A percentile compares a stretch with the other conserved stretches of the same genome.
Conservation (phyloP, 2,329 filamentous ascomycete species). For the Fonsecaea pedrosoi region DNA sequence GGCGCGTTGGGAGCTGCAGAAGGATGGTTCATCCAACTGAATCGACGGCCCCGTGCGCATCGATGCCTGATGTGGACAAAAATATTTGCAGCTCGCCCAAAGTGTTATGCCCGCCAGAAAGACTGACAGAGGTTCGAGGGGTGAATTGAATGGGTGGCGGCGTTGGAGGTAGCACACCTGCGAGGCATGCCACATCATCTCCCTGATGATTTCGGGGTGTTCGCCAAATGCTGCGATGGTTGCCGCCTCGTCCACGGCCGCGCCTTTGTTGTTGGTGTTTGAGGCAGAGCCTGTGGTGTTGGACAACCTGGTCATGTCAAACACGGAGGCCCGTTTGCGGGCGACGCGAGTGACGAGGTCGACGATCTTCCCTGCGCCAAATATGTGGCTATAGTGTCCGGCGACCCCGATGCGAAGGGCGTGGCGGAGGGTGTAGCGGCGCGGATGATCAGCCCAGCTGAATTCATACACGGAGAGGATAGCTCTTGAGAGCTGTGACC, state of each 20-base stretch:
- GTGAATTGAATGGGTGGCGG: constrained; percentile 24
- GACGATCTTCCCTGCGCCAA: constrained; percentile 14
- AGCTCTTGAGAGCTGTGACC: constrained; percentile 3
- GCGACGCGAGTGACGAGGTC: constrained; percentile 18
- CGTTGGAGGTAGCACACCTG: constrained; percentile 23
- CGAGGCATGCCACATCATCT: constrained; percentile 22
- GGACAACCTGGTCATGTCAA: neutral
- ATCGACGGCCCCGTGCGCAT: neutral
- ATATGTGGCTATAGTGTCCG: constrained; percentile 21
- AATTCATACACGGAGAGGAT: constrained; percentile 19
- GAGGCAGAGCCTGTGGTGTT: neutral
- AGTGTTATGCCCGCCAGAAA: constrained; percentile 20
- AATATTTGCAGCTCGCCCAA: constrained; percentile 20
- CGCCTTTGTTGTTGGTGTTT: neutral
- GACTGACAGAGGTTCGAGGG: constrained; percentile 20
- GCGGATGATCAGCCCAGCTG: constrained; percentile 19
- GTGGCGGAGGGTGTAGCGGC: neutral
- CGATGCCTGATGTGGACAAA: constrained; percentile 2
- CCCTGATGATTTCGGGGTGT: constrained; percentile 12
- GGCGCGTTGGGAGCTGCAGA: constrained; percentile 6
- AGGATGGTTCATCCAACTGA: constrained; percentile 20
- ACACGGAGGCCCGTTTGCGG: constrained; percentile 6
- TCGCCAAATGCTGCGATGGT: constrained; percentile 13
- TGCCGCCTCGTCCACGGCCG: neutral
- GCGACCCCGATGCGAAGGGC: constrained; percentile 17